Evolutionary conservation across 192 early-diverging fungal species (phyloP), one percentile per base, ranked within the genome.

Genomic region (Backusella sp.): DNA sequence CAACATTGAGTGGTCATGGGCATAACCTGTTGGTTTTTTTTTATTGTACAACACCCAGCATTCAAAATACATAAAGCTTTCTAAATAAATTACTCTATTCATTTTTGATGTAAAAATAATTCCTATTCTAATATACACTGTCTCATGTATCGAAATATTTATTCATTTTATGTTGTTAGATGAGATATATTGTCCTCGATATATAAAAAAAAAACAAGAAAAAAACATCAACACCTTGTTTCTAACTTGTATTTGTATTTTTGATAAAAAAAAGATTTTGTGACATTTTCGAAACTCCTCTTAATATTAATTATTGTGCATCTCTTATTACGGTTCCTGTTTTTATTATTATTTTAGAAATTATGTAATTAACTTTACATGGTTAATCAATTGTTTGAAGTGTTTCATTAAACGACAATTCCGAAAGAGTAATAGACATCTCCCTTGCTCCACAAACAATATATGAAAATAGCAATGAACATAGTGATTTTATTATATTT

Each of bases 1-100:
- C n/a, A 15, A 68, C 0, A 80, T 85, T 4, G 73, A 62, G 7
- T 87, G 88, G 86, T 66, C 82, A 15, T 88, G 68, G 67, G 35
- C 62, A 26, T 80, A 68, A 79, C 56, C 0, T 2, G 11, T 23
- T 59, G 21, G 14, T 12, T 59, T 23, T 44, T 56, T 59, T 26
- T 59, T 59, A 12, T 59, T 23, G 23, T 23, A 59, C 53, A 59
- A 28, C 53, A 49, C 19, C 6, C 1, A 6, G 17, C 46, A 7
- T 49, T 49, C 7, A 23, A 21, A 1, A 59, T 28, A 0, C 49
- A 53, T 53, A 53, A 53, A 53, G 3, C 6, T 53, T 6, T 53
- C n/a, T 59, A 59, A 59, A 59, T 59, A 59, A 59, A 59, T 19
- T 26, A 59, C 23, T 59, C 53, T 53, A 19, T 11, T 59, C 21